Base-by-base conservation (phyloP, 495 filamentous ascomycete species). In the Penicillium cinerascens region DNA sequence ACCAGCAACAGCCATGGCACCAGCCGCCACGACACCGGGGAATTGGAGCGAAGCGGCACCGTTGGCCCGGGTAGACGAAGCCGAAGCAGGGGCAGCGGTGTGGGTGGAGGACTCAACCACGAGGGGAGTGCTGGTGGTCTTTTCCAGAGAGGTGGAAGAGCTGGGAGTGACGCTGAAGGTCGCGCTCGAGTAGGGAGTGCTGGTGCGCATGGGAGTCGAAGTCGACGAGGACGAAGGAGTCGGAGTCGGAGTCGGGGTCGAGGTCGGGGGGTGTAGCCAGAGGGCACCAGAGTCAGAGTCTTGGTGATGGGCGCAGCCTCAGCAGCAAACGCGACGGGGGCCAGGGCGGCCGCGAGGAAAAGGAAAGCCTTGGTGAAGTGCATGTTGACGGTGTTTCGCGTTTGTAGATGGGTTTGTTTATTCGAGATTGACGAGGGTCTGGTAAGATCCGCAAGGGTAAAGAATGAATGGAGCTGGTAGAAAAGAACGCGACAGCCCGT, bases 1-100 rank as follows among this genome's bases (percentile, higher is more conserved):
- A 33, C 73, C 74, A 36, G 74, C 78, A 46, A 71, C 64, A 40
- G 71, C 76, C 47, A 74, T 49, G 6, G 68, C 64, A 64, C 69
- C 77, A 22, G 63, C 76, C 20, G 67, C 58, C 38, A 73, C 51
- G 5, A 60, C 57, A 40, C 68, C 70, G 16, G 67, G 61, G 35
- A 68, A 21, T 55, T 75, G 65, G 47, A 60, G 55, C 4, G 65
- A 58, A 23, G 73, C 52, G 21, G 66, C 63, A 23, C 64, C 60
- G 40, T 54, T 65, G 27, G 60, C 55, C 18, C 66, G 61, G 6
- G 52, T 47, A 40, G 71, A 69, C 9, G 64, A 23, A n/a, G 65
- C 43, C 2, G 67, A 39, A 9, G 59, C 59, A 25, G 64, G 27
- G 10, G 52, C 42, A n/a, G 45, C 23, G 10, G 50, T 48, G 38